These are phyloP conservation scores for Gnaphalium uliginosum DNA, from an alignment of 129 eudicot species.

Conservation along the genomic window DNA sequence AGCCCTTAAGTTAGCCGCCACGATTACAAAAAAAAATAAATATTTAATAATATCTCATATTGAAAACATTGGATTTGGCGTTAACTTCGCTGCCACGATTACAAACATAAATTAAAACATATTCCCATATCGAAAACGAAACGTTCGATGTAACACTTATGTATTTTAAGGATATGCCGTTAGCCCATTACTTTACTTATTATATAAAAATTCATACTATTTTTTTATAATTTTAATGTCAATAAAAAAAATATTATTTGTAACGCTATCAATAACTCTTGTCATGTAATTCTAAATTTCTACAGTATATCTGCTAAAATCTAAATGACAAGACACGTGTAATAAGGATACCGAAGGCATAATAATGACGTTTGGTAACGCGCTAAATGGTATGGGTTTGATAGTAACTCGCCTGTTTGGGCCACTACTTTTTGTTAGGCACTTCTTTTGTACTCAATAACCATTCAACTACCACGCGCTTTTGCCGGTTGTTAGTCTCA, in stretches of 20 bases:
- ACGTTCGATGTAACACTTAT: too few relatives aligned
- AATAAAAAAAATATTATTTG: too few relatives aligned
- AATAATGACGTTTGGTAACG: constrained; percentile 1
- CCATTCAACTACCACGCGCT: constrained; percentile 26
- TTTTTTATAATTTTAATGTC: too few relatives aligned
- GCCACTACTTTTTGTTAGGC: background rate
- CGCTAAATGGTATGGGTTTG: constrained; percentile 13
- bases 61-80: background rate
- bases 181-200: too few relatives aligned
- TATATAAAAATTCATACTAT: too few relatives aligned
- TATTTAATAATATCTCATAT: too few relatives aligned
- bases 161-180: too few relatives aligned
- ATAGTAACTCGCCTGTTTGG: constrained; percentile 6
- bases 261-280: too few relatives aligned
- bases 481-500: constrained; percentile 16
- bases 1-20: background rate
- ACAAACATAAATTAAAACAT: background rate
- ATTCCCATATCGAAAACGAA: background rate
- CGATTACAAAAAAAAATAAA: background rate
- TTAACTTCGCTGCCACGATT: constrained; percentile 5
- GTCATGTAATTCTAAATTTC: background rate
- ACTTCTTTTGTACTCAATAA: constrained; percentile 8
- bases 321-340: constrained; percentile 35
- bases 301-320: background rate
- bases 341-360: constrained; percentile 1